Conservation (phyloP, 495 filamentous ascomycete species). For the Venustampulla echinocandica region DNA sequence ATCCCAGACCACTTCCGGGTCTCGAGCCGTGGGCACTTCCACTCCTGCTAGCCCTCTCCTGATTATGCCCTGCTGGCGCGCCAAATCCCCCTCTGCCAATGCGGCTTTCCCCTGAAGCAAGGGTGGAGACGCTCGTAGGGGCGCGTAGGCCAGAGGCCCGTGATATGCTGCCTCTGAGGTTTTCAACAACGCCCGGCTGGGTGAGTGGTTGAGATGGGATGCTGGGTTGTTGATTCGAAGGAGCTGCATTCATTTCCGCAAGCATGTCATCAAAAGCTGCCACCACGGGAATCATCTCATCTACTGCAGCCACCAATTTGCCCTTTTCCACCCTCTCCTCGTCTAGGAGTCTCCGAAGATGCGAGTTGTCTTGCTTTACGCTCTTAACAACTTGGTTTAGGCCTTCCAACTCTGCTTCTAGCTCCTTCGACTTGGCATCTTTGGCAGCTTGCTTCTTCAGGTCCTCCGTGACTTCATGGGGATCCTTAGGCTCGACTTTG, state of each 20-base stretch:
- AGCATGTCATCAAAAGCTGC: constrained; percentile 25
- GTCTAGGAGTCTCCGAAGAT: constrained; percentile 56
- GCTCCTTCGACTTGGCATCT: constrained; percentile 45
- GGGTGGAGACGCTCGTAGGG: constrained; percentile 24
- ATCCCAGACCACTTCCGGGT: constrained; percentile 32
- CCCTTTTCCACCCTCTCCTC: constrained; percentile 85
- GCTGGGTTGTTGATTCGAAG: not conserved
- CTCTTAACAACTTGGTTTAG: constrained; percentile 58
- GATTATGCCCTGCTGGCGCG: constrained; percentile 16
- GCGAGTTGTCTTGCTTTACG: constrained; percentile 55
- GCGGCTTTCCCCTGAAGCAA: constrained; percentile 28
- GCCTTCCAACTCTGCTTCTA: constrained; percentile 60
- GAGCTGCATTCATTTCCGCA: constrained; percentile 11
- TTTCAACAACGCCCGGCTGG: constrained; percentile 13
- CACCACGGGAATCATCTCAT: constrained; percentile 68
- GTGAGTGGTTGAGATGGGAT: not conserved
- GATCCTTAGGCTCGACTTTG: constrained; percentile 41
- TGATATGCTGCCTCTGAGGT: constrained; percentile 19
- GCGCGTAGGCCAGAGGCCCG: constrained; percentile 36
- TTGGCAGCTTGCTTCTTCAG: constrained; percentile 40
- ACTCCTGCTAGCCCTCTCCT: constrained; percentile 37
- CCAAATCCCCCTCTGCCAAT: constrained; percentile 31
- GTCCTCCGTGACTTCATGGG: constrained; percentile 35
- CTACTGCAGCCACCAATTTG: constrained; percentile 83
- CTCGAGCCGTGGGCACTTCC: constrained; percentile 14